Conservation (phyloP, 495 filamentous ascomycete genomes). For the Aeminium ludgeri region DNA sequence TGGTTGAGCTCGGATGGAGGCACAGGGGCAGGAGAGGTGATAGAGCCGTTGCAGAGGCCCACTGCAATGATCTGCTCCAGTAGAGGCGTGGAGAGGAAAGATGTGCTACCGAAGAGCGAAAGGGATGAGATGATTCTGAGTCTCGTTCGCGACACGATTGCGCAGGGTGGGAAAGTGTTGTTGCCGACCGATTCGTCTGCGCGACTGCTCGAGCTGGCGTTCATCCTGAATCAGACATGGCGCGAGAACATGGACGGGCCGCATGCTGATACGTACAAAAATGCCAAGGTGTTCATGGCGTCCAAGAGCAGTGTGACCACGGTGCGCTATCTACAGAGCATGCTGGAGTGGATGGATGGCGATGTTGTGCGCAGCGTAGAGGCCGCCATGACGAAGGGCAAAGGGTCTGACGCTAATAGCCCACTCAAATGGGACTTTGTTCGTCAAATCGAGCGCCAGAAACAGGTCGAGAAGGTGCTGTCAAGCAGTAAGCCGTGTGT, state of each 20-base stretch:
- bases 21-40: conserved; percentile 46
- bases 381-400: conserved; percentile 34
- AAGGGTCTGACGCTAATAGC: not conserved
- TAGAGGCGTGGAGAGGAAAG: conserved; percentile 54
- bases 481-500: conserved; percentile 38
- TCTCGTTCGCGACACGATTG: conserved; percentile 58
- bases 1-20: conserved; percentile 79
- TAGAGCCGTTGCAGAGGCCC: conserved; percentile 81
- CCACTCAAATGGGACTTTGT: conserved; percentile 87
- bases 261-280: conserved; percentile 38
- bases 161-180: conserved; percentile 76
- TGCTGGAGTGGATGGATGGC: conserved; percentile 99
- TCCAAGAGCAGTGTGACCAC: conserved; percentile 64
- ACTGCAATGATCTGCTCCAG: conserved; percentile 85
- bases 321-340: conserved; percentile 76
- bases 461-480: conserved; percentile 50
- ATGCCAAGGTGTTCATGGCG: conserved; percentile 62
- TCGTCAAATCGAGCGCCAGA: conserved; percentile 58
- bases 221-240: conserved; percentile 86
- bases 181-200: conserved; percentile 93
- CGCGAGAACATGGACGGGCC: conserved; percentile 44
- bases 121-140: conserved; percentile 73
- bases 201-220: conserved; percentile 80
- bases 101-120: conserved; percentile 54
- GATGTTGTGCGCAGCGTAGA: conserved; percentile 83